A percentile compares a stretch with the other conserved stretches of the same genome.
Conservation (phyloP, 2,329 filamentous ascomycete species). For the Catunica adiposa region DNA sequence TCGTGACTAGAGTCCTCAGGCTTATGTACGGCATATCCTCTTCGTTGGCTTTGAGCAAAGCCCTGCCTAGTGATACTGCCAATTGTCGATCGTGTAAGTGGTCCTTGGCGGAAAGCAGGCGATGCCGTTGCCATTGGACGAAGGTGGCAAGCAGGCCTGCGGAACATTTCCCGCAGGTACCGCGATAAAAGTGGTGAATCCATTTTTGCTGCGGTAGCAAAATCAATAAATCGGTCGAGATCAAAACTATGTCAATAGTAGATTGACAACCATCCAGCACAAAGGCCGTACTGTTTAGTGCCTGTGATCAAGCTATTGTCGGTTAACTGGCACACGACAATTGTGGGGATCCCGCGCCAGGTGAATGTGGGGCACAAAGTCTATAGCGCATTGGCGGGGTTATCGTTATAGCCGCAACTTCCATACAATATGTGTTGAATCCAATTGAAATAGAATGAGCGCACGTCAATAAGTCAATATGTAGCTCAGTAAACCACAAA, state of each 20-base stretch:
- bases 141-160: constrained; percentile 42
- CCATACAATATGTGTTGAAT: too few species aligned
- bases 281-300: neutral
- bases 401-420: constrained; percentile 7
- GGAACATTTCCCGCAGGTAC: constrained; percentile 74
- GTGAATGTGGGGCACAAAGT: neutral
- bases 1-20: constrained; percentile 7
- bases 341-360: neutral
- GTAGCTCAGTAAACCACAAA: too few species aligned
- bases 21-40: constrained; percentile 17
- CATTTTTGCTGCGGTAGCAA: constrained; percentile 32
- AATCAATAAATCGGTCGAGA: too few species aligned
- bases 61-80: neutral
- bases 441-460: too few species aligned
- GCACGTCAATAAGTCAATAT: too few species aligned
- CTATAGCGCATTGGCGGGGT: constrained; percentile 9
- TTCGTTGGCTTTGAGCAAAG: constrained; percentile 19
- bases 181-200: constrained; percentile 64
- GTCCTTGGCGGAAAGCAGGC: too few species aligned
- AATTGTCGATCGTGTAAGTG: too few species aligned
- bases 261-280: constrained; percentile 4
- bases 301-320: neutral
- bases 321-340: neutral
- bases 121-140: neutral
- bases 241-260: too few species aligned